Conservation (phyloP, 352 stramenopile species). For the Phytophthora ohioensis region DNA sequence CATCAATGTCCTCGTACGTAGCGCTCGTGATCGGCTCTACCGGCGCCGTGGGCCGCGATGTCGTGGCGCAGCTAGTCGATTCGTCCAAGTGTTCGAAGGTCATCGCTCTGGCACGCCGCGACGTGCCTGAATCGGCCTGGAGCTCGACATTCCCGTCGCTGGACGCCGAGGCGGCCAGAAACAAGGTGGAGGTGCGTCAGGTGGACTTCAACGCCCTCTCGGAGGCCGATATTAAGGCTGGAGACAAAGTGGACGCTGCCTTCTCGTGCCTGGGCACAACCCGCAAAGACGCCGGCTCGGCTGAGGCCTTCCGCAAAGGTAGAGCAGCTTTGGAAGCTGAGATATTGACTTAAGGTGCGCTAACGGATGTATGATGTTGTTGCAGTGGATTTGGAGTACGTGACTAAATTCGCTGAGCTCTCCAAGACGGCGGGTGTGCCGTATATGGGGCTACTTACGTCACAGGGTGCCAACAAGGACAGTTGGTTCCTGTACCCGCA, state of each 20-base stretch:
- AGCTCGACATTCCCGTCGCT: conserved; percentile 57
- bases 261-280: conserved; percentile 84
- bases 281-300: conserved; percentile 72
- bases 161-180: conserved; percentile 45
- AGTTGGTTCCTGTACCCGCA: conserved; percentile 85
- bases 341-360: conserved; percentile 9
- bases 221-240: conserved; percentile 38
- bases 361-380: conserved; percentile 8
- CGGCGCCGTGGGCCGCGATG: conserved; percentile 74
- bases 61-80: conserved; percentile 72
- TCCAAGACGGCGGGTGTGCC: conserved; percentile 52
- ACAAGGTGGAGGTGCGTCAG: conserved; percentile 67
- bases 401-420: conserved; percentile 61
- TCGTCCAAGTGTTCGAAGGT: conserved; percentile 74
- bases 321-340: conserved; percentile 12
- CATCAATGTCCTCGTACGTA: conserved; percentile 48
- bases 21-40: conserved; percentile 81
- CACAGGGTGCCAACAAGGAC: conserved; percentile 67
- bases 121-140: conserved; percentile 61
- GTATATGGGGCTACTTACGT: conserved; percentile 77
- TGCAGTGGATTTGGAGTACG: conserved; percentile 80
- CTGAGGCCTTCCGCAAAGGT: conserved; percentile 77
- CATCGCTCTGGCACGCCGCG: conserved; percentile 71
- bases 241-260: conserved; percentile 63
- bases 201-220: conserved; percentile 69